phyloP scores from a whole-genome alignment of 306 rosid species.

The Cicer bijugum region DNA sequence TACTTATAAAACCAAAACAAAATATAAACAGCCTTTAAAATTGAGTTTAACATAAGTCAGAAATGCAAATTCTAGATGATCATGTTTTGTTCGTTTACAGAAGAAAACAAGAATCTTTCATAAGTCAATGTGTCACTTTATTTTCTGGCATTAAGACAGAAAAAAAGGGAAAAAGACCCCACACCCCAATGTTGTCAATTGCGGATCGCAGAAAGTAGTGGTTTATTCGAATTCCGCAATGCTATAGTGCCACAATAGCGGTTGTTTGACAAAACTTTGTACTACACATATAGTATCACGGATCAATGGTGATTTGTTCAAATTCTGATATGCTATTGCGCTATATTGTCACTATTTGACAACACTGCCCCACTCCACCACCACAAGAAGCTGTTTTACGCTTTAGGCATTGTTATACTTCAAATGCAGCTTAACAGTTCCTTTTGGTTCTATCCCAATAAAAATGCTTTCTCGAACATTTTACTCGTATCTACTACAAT shows the following conservation, averaged over 20 bases:
- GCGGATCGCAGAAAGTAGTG: no score
- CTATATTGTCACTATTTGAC: no score
- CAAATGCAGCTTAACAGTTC: background rate
- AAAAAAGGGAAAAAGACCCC: background rate
- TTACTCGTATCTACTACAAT: no score
- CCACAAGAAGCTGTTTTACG: background rate
- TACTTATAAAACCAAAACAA: background rate
- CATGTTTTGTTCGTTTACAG: background rate
- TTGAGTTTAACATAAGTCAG: background rate
- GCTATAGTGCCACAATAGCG: no score
- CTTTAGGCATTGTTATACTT: no score
- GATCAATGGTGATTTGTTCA: no score
- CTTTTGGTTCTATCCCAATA: background rate
- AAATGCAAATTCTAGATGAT: background rate
- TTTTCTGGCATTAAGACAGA: background rate
- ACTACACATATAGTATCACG: no score
- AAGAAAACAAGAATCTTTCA: background rate
- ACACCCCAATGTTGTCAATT: no score
- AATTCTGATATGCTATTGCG: no score
- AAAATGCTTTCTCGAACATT: background rate
- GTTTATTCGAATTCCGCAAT: no score
- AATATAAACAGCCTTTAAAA: conserved; percentile 4
- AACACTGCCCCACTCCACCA: no score
- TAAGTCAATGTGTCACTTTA: background rate
- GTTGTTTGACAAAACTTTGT: no score